Evolutionary conservation across 768 basidiomycete genomes (phyloP), one percentile per base, ranked within the genome.

Genomic region (Baorangia bicolor): DNA sequence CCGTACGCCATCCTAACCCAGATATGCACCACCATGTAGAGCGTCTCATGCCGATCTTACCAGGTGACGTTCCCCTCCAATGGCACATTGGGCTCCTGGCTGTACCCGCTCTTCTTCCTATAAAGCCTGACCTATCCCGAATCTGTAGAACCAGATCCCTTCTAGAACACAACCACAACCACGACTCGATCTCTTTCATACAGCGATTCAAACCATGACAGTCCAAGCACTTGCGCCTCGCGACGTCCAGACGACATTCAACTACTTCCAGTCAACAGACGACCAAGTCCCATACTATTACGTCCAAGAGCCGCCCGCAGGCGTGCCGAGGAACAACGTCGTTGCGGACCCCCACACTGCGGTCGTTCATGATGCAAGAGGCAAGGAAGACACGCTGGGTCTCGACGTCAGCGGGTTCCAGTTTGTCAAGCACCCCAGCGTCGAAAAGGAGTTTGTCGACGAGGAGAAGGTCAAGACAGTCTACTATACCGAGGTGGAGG

Each of bases 331-430:
- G 51, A 58, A 44, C 39, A 76, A 74, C 56, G 41, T 74, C 51
- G 63, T 58, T 11, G 13, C 5, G 28, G 38, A 59, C 20, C 18
- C 39, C 14, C 37, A 31, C 9, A 38, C 47, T 11, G 33, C 23
- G 16, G 47, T 64, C 25, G 61, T 73, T 35, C 65, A 70, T 28
- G 65, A 74, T 47, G 38, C 71, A 3, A 61, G 73, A 37, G 69
- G 66, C 16, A 62, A 67, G 35, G 69, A 72, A 30, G 59, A 57
- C n/a, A 43, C 53, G 12, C 57, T 66, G 5, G 57, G 57, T 4
- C 65, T 75, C 27, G 75, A 78, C 51, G 62, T 60, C 35, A 69
- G 70, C 8, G 78, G 78, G 13, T 79, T 80, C 64, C 63, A 73
- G 53, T 74, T 72, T 60, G 53, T 68, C 23, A 65, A 66, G 20